Evolutionary conservation across 192 early-diverging fungal genomes (phyloP).

Genomic region (Entomortierella beljakovae): DNA sequence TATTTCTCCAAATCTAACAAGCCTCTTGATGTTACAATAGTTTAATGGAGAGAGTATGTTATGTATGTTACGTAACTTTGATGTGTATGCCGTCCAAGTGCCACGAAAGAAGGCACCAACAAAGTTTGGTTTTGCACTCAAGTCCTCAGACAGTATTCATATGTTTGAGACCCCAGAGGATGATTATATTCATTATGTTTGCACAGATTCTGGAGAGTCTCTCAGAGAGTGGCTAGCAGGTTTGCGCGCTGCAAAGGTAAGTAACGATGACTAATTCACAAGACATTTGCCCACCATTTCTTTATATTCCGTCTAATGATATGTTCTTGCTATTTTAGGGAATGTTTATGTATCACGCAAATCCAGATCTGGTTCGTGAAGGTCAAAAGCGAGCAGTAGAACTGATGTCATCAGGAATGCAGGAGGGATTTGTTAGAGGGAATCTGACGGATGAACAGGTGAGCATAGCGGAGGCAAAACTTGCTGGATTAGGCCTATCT

Average conservation of each 20-base stretch:
- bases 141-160: conserved; percentile 80
- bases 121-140: conserved; percentile 84
- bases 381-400: conserved; percentile 34
- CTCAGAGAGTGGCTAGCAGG: conserved; percentile 81
- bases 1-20: too few relatives aligned
- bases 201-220: conserved; percentile 71
- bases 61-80: conserved; percentile 76
- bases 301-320: not conserved
- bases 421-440: conserved; percentile 24
- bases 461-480: conserved; percentile 49
- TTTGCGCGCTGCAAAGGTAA: conserved; percentile 77
- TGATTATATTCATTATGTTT: conserved; percentile 84
- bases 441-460: conserved; percentile 54
- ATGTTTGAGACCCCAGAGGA: conserved; percentile 87
- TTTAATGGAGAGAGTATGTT: conserved; percentile 56
- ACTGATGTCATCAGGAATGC: conserved; percentile 19
- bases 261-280: not conserved
- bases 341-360: conserved; percentile 49
- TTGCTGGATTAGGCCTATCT: conserved; percentile 43
- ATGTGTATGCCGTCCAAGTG: conserved; percentile 85
- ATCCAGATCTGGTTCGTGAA: conserved; percentile 44
- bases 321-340: conserved; percentile 10
- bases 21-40: conserved; percentile 5
- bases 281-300: not conserved
- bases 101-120: conserved; percentile 79